Evolutionary conservation across 176 grass and related monocot genomes (phyloP).

Genomic region (Musa itinerans): DNA sequence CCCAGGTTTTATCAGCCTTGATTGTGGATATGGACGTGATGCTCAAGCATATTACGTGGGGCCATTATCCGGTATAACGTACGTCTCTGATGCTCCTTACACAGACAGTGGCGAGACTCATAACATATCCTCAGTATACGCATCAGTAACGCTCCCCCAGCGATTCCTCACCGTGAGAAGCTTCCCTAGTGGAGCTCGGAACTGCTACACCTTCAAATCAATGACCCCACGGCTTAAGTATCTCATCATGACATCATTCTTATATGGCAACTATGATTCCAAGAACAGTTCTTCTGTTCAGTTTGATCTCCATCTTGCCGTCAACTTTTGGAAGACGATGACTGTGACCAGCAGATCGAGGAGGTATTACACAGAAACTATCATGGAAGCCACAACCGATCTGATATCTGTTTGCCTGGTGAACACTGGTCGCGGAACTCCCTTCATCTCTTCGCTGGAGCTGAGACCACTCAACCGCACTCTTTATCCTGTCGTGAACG

Average conservation of each 20-base stretch:
- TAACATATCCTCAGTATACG: background rate
- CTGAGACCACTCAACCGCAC: background rate
- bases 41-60: background rate
- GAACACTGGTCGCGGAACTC: background rate
- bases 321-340: conserved; percentile 8
- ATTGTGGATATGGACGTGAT: conserved; percentile 9
- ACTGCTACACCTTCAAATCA: conserved; percentile 11
- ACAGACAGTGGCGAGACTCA: background rate
- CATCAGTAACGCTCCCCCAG: background rate
- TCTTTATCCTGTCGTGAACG: background rate
- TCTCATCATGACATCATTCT: background rate
- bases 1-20: conserved; percentile 18
- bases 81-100: conserved; percentile 2
- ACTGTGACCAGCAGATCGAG: background rate
- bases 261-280: conserved; percentile 16
- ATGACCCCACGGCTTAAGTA: background rate
- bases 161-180: background rate
- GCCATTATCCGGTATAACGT: background rate
- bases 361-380: background rate
- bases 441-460: conserved; percentile 12
- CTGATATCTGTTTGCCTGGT: conserved; percentile 11
- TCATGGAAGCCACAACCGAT: background rate
- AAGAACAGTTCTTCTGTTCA: background rate
- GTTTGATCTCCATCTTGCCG: conserved; percentile 14
- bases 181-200: conserved; percentile 9